These are phyloP conservation scores for Cutaneotrichosporon spelunceum DNA, from an alignment of 1,284 basidiomycete species.

Conservation along the genomic window DNA sequence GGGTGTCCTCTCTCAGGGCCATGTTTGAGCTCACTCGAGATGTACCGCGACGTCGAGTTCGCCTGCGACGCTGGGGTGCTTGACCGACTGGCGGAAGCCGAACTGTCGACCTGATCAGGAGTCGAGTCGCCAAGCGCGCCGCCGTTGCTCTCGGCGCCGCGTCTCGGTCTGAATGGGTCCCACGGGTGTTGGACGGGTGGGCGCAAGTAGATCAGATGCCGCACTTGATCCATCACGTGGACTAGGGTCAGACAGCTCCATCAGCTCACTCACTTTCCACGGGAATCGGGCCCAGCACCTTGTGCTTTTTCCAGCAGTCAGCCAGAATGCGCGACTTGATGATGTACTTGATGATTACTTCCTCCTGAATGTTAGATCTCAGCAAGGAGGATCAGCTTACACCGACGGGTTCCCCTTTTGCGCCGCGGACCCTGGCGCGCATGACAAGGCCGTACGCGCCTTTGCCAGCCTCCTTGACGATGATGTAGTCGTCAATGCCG, in stretches of 20 bases:
- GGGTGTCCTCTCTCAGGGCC: slow-evolving; percentile 47
- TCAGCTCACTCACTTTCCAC: slow-evolving; percentile 68
- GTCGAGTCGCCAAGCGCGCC: neutral
- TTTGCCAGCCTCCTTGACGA: slow-evolving; percentile 82
- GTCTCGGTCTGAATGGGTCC: slow-evolving; percentile 59
- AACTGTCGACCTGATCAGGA: neutral
- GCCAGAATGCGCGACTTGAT: slow-evolving; percentile 98
- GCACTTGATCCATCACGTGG: slow-evolving; percentile 82
- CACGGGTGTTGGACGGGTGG: slow-evolving; percentile 67
- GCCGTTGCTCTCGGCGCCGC: neutral
- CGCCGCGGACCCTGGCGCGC: slow-evolving; percentile 72
- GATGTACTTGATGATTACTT: slow-evolving; percentile 91
- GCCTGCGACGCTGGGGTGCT: slow-evolving; percentile 14
- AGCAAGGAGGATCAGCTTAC: slow-evolving; percentile 57
- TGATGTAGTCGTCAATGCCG: slow-evolving; percentile 56
- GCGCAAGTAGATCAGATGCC: slow-evolving; percentile 71
- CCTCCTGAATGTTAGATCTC: slow-evolving; percentile 44
- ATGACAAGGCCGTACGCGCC: slow-evolving; percentile 98
- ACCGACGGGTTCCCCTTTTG: slow-evolving; percentile 68
- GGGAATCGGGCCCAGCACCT: slow-evolving; percentile 90
- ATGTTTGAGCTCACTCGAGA: slow-evolving; percentile 40
- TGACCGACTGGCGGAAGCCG: slow-evolving; percentile 11
- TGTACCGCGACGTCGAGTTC: slow-evolving; percentile 35
- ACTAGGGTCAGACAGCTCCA: slow-evolving; percentile 48
- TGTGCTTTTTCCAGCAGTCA: slow-evolving; percentile 98